Evolutionary conservation across 805 yeast species (phyloP), one percentile per base, ranked within the genome.

Genomic region (Lipomyces chichibuensis): DNA sequence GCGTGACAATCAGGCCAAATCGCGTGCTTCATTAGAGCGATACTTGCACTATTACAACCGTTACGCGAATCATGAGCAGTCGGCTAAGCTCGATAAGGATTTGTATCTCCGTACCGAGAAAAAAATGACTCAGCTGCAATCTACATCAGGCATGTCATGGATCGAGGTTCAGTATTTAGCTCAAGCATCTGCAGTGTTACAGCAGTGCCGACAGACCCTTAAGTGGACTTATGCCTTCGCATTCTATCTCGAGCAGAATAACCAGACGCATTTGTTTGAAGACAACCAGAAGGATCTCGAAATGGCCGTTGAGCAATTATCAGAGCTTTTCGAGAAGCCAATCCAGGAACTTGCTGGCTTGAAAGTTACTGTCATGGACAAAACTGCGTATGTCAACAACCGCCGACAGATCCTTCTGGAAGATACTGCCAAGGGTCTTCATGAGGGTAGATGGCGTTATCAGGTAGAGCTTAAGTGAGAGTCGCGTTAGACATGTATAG

Each of bases 141-240:
- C 87, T 65, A 80, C 80, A 13, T 82, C 83, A 29, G 87, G 87
- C 1, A 84, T 85, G 57, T 88, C 96, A 1, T 92, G 97, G 96
- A 89, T 88, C 62, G 97, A 93, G 74, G 89, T 92, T 0, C 95
- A 91, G 73, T 94, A 90, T 74, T 82, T 93, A 60, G 84, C 88
- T 9, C 94, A 90, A 62, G 87, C 94, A 52, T 87, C 90, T 53
- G 82, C 83, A 58, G 83, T 84, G 1, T 78, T 94, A 64, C 80
- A 87, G 37, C 83, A 83, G 65, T 90, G 96, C 7, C 82, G 98
- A 66, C 85, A 87, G 55, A 85, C 91, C 1, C 80, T 95, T 62
- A 90, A 92, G 80, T 95, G 98, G 98, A 87, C 97, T 0, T 93
- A 91, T 78, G 92, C 91, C 1, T 84, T 92, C 72, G 87, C 91